Base-by-base conservation (phyloP, 169 alveolate species). In the Plasmodium inui region DNA sequence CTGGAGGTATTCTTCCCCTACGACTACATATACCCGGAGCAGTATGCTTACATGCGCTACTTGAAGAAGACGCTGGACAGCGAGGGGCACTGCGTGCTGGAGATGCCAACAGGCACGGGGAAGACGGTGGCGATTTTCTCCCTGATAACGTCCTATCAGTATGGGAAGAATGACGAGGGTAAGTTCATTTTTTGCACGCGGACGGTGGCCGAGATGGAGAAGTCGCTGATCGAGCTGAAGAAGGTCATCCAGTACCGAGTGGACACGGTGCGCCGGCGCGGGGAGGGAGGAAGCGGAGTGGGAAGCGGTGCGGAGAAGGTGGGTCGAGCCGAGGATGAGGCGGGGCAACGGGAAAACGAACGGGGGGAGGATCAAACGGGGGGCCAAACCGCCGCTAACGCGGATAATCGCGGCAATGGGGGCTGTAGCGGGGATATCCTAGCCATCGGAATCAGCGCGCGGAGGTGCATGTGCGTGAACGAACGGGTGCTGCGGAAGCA, bases 51-150 rank as follows among this genome's bases (percentile, higher is more conserved):
- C 86, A 97, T 98, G 99, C 96, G 95, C 83, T 97, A 97, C 88
- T 96, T 98, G 50, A 98, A 98, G 93, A 86, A 93, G 70, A 97
- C 98, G 26, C 90, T 98, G 22, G 99, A 98, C 67, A 98, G 98
- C 46, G 97, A 98, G 86, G 99, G 99, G 82, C 99, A 99, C 92
- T 99, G 98, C 30, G 99, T 98, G 19, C 95, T 99, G 86, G 99
- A 98, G 89, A 99, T 98, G 99, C 99, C 99, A 34, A 99, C 99
- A 14, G 99, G 99, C 10, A 98, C 99, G 83, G 99, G 99, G 14
- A 99, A 99, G 90, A 99, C 99, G 8, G 99, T 98, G 55, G 98
- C 99, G n/a, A 93, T 99, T 50, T 95, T 99, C 71, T 97, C 99
- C 32, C 95, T 98, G 46, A 97, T 98, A 50, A 95, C 99, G 19